Conservation (phyloP, 148 eudicot genomes). For the Spergularia marina region DNA sequence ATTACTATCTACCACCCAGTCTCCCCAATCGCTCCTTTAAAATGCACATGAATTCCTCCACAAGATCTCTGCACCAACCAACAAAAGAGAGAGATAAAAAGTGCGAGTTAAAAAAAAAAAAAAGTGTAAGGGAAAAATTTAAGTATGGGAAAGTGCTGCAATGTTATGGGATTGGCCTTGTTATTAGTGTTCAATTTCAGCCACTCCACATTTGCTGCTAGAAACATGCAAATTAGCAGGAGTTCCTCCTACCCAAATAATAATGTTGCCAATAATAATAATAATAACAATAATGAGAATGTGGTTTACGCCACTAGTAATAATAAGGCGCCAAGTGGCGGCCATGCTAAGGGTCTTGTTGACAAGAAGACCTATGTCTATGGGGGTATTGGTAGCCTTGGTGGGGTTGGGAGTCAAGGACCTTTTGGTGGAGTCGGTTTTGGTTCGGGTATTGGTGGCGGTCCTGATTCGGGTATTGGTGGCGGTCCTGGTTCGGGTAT, state of each 20-base stretch:
- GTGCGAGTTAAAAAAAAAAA: too few relatives aligned
- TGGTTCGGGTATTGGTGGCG: slow-evolving; percentile 17
- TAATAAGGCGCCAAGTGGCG: too few relatives aligned
- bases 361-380: not conserved
- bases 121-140: too few relatives aligned
- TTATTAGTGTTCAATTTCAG: not conserved
- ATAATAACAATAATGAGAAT: not conserved
- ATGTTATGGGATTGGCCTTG: too few relatives aligned
- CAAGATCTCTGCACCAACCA: too few relatives aligned
- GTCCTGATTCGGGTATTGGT: not conserved
- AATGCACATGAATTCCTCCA: too few relatives aligned
- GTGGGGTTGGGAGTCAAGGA: not conserved
- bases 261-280: not conserved
- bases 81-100: too few relatives aligned
- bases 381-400: slow-evolving; percentile 21
- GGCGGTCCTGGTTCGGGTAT: slow-evolving; percentile 6
- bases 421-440: slow-evolving; percentile 16
- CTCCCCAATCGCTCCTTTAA: too few relatives aligned
- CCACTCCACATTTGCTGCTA: slow-evolving; percentile 12
- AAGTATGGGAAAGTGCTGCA: too few relatives aligned
- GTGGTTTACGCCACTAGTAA: not conserved
- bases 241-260: too few relatives aligned
- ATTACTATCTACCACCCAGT: too few relatives aligned
- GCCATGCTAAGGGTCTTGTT: too few relatives aligned
- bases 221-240: slow-evolving; percentile 7